Evolutionary conservation across 495 filamentous ascomycete species (phyloP).

Genomic region (Penicillium arizonense): DNA sequence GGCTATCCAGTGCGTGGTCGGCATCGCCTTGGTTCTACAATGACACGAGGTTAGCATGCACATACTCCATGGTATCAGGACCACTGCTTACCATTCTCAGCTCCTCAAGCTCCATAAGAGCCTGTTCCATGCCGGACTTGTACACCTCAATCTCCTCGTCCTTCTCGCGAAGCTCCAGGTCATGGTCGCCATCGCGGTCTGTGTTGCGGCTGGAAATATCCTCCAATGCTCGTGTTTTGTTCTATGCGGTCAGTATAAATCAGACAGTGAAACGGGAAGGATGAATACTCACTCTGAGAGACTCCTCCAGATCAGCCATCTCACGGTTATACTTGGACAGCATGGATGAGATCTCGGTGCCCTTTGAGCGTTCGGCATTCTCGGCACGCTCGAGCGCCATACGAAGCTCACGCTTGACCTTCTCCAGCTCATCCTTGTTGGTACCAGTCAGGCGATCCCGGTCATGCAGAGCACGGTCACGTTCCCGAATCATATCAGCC

Average conservation of each 20-base stretch:
- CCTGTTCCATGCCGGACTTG: conserved; percentile 96
- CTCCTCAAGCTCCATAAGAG: conserved; percentile 86
- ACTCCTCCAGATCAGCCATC: conserved; percentile 93
- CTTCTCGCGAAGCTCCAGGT: conserved; percentile 80
- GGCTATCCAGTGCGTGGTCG: conserved; percentile 80
- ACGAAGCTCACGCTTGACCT: conserved; percentile 92
- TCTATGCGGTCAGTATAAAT: conserved; percentile 37
- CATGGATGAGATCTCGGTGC: conserved; percentile 90
- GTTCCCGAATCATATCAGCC: conserved; percentile 96
- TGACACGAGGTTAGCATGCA: not conserved
- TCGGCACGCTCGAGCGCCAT: conserved; percentile 91
- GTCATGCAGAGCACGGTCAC: conserved; percentile 92
- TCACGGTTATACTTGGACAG: conserved; percentile 94
- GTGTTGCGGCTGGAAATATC: conserved; percentile 72
- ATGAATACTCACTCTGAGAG: conserved; percentile 57
- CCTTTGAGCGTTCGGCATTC: conserved; percentile 88
- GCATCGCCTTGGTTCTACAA: conserved; percentile 64
- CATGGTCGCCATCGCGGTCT: conserved; percentile 82
- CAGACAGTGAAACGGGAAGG: not conserved
- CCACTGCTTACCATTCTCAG: conserved; percentile 51
- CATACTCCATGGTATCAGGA: not conserved
- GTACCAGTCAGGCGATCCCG: conserved; percentile 79
- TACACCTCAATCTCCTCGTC: conserved; percentile 97
- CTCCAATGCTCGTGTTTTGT: conserved; percentile 85
- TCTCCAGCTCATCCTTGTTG: conserved; percentile 92